A percentile compares a stretch with the other conserved stretches of the same genome.
phyloP scores from a whole-genome alignment of 2,329 filamentous ascomycete species.

The Tricladium varicosporioides region DNA sequence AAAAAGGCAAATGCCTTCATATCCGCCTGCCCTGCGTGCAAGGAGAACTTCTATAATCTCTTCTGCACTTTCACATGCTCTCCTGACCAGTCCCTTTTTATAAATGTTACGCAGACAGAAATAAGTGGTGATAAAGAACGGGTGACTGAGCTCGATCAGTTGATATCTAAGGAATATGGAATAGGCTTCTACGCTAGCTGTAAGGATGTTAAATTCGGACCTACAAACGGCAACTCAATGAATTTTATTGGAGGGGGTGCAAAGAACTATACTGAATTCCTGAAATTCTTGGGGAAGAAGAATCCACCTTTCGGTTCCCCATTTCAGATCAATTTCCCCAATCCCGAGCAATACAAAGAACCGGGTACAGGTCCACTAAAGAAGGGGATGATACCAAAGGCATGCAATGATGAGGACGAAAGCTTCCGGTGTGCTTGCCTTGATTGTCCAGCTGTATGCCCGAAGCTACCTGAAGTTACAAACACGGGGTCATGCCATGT shows the following conservation, averaged over 20 bases:
- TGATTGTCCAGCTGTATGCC: constrained; percentile 85
- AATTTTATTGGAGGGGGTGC: constrained; percentile 94
- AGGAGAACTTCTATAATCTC: constrained; percentile 96
- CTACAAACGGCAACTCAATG: constrained; percentile 91
- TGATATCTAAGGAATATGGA: constrained; percentile 82
- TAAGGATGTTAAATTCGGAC: constrained; percentile 98
- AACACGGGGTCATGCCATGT: constrained; percentile 73
- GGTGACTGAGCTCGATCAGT: constrained; percentile 88
- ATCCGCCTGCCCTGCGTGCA: constrained; percentile 92
- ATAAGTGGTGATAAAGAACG: constrained; percentile 53
- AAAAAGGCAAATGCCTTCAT: constrained; percentile 86
- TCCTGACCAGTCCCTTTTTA: constrained; percentile 89
- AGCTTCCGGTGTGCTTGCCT: constrained; percentile 89
- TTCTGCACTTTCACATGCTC: constrained; percentile 99
- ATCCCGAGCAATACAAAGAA: constrained; percentile 54
- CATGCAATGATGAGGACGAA: constrained; percentile 86
- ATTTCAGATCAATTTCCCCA: constrained; percentile 95
- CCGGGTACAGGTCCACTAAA: constrained; percentile 66
- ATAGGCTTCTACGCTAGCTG: constrained; percentile 93
- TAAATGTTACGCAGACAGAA: constrained; percentile 81
- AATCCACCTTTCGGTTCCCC: constrained; percentile 83
- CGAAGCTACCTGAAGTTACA: constrained; percentile 74
- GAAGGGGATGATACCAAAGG: constrained; percentile 67
- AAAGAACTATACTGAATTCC: constrained; percentile 80
- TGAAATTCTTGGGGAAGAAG: constrained; percentile 92